Base-by-base conservation (phyloP, 2,329 filamentous ascomycete species). In the Onygenales sp. region DNA sequence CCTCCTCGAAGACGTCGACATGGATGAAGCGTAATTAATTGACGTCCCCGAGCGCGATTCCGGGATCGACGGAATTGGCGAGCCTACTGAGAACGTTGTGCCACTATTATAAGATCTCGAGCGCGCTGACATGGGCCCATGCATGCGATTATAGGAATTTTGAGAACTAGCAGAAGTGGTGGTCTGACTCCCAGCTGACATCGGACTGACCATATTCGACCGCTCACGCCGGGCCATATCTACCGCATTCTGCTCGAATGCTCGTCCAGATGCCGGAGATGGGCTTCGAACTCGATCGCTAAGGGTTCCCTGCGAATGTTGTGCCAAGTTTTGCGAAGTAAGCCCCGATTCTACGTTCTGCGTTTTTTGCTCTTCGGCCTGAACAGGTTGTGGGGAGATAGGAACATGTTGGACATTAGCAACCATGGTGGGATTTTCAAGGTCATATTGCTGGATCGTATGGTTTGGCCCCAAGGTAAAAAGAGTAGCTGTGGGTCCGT, bases 361-460 rank as follows among this genome's bases (percentile, higher is more conserved):
- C 35, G 50, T 13, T 46, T 72, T 57, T 6, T 79, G 80, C 61
- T 81, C 78, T 5, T 77, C 79, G 1, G 89, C 88, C 10, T 89
- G 88, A 1, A 87, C 90, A 0, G 90, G 87, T 33, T 89, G 87
- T 11, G 90, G 78, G 32, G 86, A 78, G 57, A 86, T 83, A 21
- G 89, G 88, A 35, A 86, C 81, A 68, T 96, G 91, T 63, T 95
- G 91, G 10, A 93, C 86, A 65, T 90, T 91, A 57, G 86, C 85
- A 32, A 96, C 87, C 75, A 96, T 82, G 10, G 87, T 81, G 7
- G 85, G 83, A 7, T 87, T 88, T 63, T 94, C 95, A 43, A 97
- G 78, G 66, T 97, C 91, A 66, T 95, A 97, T 68, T 98, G 93
- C 69, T 97, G 92, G 2, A 95, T 86, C 2, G 89, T 93, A 65